A percentile compares a stretch with the other conserved stretches of the same genome.
These are phyloP conservation scores for Haplographium delicatum DNA, from an alignment of 495 filamentous ascomycete species.

Conservation along the genomic window DNA sequence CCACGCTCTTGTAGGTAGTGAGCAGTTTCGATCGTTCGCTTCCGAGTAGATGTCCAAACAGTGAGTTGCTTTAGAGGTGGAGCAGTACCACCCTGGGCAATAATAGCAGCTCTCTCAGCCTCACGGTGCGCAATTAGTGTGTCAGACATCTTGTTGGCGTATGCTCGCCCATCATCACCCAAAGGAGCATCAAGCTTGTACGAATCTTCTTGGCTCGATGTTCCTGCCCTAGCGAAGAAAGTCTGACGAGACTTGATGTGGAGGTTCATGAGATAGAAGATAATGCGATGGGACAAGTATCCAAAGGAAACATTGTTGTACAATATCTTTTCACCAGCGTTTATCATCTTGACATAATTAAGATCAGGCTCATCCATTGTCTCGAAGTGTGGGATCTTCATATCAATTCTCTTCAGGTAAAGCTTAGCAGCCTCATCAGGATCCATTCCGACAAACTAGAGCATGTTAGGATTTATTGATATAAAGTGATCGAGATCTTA, in stretches of 20 bases:
- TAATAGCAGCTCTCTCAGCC: constrained; percentile 63
- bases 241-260: constrained; percentile 92
- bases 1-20: constrained; percentile 70
- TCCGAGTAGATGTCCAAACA: constrained; percentile 91
- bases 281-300: constrained; percentile 91
- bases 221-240: constrained; percentile 82
- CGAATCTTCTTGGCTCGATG: constrained; percentile 67
- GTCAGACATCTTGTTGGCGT: constrained; percentile 83
- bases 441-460: constrained; percentile 76
- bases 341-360: constrained; percentile 99
- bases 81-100: constrained; percentile 61
- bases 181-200: constrained; percentile 87
- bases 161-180: constrained; percentile 75
- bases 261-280: constrained; percentile 95
- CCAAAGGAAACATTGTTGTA: constrained; percentile 96
- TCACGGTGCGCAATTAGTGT: constrained; percentile 76
- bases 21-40: constrained; percentile 86
- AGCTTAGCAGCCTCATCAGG: constrained; percentile 86
- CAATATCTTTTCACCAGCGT: constrained; percentile 85
- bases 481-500: constrained; percentile 11
- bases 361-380: constrained; percentile 91
- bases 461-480: constrained; percentile 33
- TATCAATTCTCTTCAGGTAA: constrained; percentile 82
- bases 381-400: constrained; percentile 92
- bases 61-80: constrained; percentile 72